Conservation (phyloP, 2,329 filamentous ascomycete species). For the Fusarium sp. region DNA sequence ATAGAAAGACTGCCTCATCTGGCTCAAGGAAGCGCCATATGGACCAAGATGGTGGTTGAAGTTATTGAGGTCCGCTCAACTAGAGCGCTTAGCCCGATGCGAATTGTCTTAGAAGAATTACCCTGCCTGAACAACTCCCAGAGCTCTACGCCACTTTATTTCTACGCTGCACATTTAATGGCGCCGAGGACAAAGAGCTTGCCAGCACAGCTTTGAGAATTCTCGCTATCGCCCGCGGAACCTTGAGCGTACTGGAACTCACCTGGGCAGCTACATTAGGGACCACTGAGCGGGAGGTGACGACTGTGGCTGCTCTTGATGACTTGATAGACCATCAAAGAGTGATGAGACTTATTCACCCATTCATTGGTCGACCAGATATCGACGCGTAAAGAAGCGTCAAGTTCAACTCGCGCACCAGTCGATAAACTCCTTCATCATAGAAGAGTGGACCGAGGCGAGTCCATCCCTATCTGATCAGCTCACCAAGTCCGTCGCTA, state of each 20-base stretch:
- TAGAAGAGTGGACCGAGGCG: not conserved
- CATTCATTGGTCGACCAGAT: slow-evolving; percentile 37
- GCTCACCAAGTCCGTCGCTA: too few relatives aligned
- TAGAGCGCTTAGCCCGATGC: slow-evolving; percentile 18
- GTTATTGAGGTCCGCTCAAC: slow-evolving; percentile 25
- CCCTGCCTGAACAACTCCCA: slow-evolving; percentile 24
- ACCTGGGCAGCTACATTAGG: slow-evolving; percentile 49
- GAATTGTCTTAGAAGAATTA: slow-evolving; percentile 15
- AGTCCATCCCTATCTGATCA: too few relatives aligned
- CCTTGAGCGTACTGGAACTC: slow-evolving; percentile 51
- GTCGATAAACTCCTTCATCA: slow-evolving; percentile 37
- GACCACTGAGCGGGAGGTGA: slow-evolving; percentile 30
- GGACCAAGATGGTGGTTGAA: slow-evolving; percentile 35
- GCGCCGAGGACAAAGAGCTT: slow-evolving; percentile 22
- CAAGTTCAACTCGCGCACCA: slow-evolving; percentile 39
- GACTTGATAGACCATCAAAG: slow-evolving; percentile 46
- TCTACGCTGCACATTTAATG: slow-evolving; percentile 27
- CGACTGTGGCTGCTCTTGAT: slow-evolving; percentile 37
- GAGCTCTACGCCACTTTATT: slow-evolving; percentile 34
- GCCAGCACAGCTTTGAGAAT: slow-evolving; percentile 38
- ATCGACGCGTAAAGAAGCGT: slow-evolving; percentile 26
- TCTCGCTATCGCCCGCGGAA: slow-evolving; percentile 46
- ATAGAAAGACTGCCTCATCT: slow-evolving; percentile 26
- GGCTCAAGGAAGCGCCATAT: slow-evolving; percentile 37
- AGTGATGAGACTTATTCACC: slow-evolving; percentile 41